Conservation (phyloP, 805 yeast genomes). For the Hanseniaspora guilliermondii region DNA sequence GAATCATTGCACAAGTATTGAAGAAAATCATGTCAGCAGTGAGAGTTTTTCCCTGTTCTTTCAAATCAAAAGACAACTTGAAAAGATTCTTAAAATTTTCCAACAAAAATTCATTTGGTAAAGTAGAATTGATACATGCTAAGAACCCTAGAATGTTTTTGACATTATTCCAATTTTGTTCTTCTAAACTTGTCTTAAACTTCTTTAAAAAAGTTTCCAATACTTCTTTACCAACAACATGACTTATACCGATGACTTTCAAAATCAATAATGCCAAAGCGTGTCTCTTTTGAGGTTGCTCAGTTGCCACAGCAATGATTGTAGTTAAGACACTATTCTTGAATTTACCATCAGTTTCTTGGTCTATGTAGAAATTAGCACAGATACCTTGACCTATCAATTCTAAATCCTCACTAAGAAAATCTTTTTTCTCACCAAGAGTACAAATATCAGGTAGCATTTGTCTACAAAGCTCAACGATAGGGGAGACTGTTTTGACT, state of each 20-base stretch:
- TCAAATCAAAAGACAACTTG: constrained; percentile 44
- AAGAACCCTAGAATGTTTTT: constrained; percentile 62
- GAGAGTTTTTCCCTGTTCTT: constrained; percentile 25
- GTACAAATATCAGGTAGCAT: constrained; percentile 42
- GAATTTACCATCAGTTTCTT: constrained; percentile 27
- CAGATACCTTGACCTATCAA: constrained; percentile 56
- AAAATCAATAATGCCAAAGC: constrained; percentile 57
- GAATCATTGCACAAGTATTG: constrained; percentile 49
- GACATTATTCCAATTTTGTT: constrained; percentile 45
- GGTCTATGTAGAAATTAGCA: constrained; percentile 49
- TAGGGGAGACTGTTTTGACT: constrained; percentile 9
- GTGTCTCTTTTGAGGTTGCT: constrained; percentile 84
- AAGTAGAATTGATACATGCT: constrained; percentile 51
- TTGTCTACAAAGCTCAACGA: constrained; percentile 34
- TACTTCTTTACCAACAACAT: constrained; percentile 54
- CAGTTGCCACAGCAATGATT: constrained; percentile 55
- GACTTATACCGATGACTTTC: constrained; percentile 50
- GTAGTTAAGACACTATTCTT: constrained; percentile 50
- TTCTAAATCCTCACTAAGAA: constrained; percentile 49
- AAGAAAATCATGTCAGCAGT: constrained; percentile 61
- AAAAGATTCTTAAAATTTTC: constrained; percentile 44
- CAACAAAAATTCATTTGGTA: constrained; percentile 38
- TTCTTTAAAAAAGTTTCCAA: constrained; percentile 57
- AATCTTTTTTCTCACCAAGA: constrained; percentile 44
- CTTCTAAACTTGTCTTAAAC: constrained; percentile 31